phyloP scores from a whole-genome alignment of 805 yeast genomes.

The Starmerella sp. region DNA sequence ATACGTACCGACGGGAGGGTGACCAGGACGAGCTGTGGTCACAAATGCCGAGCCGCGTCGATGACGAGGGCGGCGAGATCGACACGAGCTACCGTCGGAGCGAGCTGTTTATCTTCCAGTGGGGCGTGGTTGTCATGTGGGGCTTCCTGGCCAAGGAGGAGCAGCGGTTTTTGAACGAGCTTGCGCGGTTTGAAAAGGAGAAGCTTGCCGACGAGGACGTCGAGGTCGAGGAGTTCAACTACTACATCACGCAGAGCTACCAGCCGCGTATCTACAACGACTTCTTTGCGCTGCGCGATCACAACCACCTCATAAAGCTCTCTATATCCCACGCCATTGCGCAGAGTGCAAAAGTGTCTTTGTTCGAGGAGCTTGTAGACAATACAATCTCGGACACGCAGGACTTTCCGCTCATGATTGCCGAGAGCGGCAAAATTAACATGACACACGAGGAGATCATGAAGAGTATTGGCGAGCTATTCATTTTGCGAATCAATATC shows the following conservation, averaged over 20 bases:
- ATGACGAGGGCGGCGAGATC: slow-evolving; percentile 92
- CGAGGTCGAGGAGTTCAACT: slow-evolving; percentile 89
- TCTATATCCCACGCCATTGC: slow-evolving; percentile 93
- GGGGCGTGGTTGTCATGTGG: slow-evolving; percentile 97
- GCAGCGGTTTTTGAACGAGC: slow-evolving; percentile 61
- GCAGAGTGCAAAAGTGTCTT: slow-evolving; percentile 87
- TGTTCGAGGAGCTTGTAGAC: slow-evolving; percentile 91
- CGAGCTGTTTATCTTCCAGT: slow-evolving; percentile 83
- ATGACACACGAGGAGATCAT: slow-evolving; percentile 91
- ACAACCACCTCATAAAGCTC: slow-evolving; percentile 81
- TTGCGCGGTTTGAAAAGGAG: slow-evolving; percentile 83
- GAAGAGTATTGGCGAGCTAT: slow-evolving; percentile 94
- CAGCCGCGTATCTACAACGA: slow-evolving; percentile 96
- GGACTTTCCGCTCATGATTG: slow-evolving; percentile 92
- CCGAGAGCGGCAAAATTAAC: slow-evolving; percentile 85
- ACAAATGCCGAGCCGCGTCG: slow-evolving; percentile 40
- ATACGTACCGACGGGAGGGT: slow-evolving; percentile 36
- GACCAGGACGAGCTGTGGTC: slow-evolving; percentile 25
- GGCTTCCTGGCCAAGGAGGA: slow-evolving; percentile 85
- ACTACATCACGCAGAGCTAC: slow-evolving; percentile 83
- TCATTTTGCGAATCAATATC: slow-evolving; percentile 49
- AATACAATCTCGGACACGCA: slow-evolving; percentile 96
- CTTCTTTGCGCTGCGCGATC: slow-evolving; percentile 80
- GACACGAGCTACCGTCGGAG: slow-evolving; percentile 82
- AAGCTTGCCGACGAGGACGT: slow-evolving; percentile 85